phyloP scores from a whole-genome alignment of 1,284 basidiomycete species.

The Apiotrichum porosum region DNA sequence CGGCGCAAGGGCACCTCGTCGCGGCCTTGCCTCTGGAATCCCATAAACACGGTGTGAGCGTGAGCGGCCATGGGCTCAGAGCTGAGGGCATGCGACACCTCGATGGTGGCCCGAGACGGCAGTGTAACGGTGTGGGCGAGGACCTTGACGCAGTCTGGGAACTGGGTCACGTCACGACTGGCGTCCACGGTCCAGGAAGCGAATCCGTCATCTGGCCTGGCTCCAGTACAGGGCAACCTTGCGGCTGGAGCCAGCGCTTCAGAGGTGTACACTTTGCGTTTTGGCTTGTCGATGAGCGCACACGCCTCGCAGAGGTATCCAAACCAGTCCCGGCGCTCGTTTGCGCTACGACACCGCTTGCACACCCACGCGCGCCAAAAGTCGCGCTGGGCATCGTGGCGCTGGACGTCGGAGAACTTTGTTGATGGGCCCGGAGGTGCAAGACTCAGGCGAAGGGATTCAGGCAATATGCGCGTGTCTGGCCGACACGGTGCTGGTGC shows the following conservation, averaged over 20 bases:
- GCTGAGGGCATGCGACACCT: slow-evolving; percentile 28
- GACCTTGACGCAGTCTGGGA: slow-evolving; percentile 36
- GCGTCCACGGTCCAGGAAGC: slow-evolving; percentile 17
- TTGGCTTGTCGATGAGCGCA: slow-evolving; percentile 7
- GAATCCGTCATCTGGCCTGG: slow-evolving; percentile 29
- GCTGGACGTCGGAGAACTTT: slow-evolving; percentile 6
- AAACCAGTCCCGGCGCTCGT: slow-evolving; percentile 37
- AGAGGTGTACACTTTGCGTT: slow-evolving; percentile 21
- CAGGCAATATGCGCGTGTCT: slow-evolving; percentile 18
- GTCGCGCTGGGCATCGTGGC: slow-evolving; percentile 21
- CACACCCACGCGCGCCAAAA: slow-evolving; percentile 43
- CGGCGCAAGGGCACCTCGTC: slow-evolving; percentile 22
- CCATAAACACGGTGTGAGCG: slow-evolving; percentile 6
- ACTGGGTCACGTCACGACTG: slow-evolving; percentile 21
- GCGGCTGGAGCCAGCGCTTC: slow-evolving; percentile 21
- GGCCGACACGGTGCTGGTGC: slow-evolving; percentile 1
- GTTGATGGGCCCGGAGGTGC: slow-evolving; percentile 17
- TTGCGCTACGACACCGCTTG: slow-evolving; percentile 31
- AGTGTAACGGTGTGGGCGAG: slow-evolving; percentile 19
- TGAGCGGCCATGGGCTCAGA: neutral
- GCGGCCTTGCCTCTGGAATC: slow-evolving; percentile 16
- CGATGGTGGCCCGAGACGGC: neutral
- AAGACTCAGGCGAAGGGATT: slow-evolving; percentile 22
- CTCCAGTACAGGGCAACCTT: slow-evolving; percentile 30
- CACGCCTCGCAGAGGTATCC: slow-evolving; percentile 40